phyloP scores from a whole-genome alignment of 108 stramenopile species.

The Skeletonema tropicum region DNA sequence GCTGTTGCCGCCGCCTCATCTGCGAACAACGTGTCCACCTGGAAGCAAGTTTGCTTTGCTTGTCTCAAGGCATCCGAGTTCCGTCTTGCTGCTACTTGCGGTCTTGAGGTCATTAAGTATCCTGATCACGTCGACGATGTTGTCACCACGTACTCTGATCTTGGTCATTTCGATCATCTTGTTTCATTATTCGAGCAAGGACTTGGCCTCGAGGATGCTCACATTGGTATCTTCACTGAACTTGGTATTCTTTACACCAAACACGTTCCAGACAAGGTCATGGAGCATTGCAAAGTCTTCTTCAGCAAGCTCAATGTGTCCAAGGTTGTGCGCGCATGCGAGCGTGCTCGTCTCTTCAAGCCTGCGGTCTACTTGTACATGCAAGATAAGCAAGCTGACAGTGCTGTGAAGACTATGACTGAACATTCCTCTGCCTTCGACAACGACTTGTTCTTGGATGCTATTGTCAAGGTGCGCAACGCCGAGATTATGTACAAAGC shows the following conservation, averaged over 20 bases:
- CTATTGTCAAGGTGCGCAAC: slow-evolving; percentile 96
- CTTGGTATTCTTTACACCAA: slow-evolving; percentile 99
- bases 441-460: slow-evolving; percentile 97
- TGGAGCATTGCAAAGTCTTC: slow-evolving; percentile 99
- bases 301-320: slow-evolving; percentile 96
- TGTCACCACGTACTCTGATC: slow-evolving; percentile 95
- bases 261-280: slow-evolving; percentile 97
- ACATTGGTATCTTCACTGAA: slow-evolving; percentile 99
- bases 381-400: slow-evolving; percentile 97
- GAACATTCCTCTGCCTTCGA: slow-evolving; percentile 93
- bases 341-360: slow-evolving; percentile 94
- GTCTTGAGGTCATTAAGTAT: slow-evolving; percentile 98
- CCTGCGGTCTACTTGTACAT: slow-evolving; percentile 98
- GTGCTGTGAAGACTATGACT: slow-evolving; percentile 98
- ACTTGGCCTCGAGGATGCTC: slow-evolving; percentile 96
- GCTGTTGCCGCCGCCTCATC: slow-evolving; percentile 98
- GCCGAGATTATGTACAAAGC: slow-evolving; percentile 99
- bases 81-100: slow-evolving; percentile 95
- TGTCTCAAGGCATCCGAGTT: slow-evolving; percentile 97
- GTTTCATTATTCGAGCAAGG: slow-evolving; percentile 99
- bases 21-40: slow-evolving; percentile 99
- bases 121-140: slow-evolving; percentile 99
- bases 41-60: slow-evolving; percentile 98
- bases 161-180: slow-evolving; percentile 95
- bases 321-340: slow-evolving; percentile 98